A percentile compares a stretch with the other conserved stretches of the same genome.
Conservation (phyloP, 1,139 yeast genomes). For the Suhomyces bolitotheri region DNA sequence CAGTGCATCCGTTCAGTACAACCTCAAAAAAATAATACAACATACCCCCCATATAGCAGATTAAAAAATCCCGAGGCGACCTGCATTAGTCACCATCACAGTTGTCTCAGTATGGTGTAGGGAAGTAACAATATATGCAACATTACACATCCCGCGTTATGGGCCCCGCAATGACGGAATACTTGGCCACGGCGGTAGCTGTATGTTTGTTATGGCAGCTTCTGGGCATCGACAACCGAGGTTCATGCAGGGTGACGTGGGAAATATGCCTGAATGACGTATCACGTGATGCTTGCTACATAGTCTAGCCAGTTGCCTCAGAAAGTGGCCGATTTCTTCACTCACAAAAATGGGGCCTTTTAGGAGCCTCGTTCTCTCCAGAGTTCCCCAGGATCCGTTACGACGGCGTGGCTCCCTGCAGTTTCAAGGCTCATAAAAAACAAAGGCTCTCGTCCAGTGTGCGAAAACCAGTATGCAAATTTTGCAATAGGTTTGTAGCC, state of each 20-base stretch:
- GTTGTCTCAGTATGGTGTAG: background rate
- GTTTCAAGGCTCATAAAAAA: constrained; percentile 5
- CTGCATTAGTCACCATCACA: too few relatives aligned
- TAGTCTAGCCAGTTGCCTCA: too few relatives aligned
- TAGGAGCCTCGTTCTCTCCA: background rate
- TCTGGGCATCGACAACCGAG: too few relatives aligned
- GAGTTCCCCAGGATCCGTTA: constrained; percentile 3
- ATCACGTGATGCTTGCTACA: too few relatives aligned
- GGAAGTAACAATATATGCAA: background rate
- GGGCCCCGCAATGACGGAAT: background rate
- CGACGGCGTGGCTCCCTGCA: constrained; percentile 3
- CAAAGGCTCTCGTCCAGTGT: background rate
- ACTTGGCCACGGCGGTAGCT: background rate
- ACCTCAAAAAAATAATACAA: background rate
- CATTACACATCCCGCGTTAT: background rate
- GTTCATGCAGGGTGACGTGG: too few relatives aligned
- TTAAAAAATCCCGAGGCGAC: too few relatives aligned
- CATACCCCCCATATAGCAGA: too few relatives aligned
- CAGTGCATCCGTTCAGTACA: background rate
- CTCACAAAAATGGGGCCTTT: too few relatives aligned
- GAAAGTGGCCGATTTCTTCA: too few relatives aligned
- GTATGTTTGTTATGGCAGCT: too few relatives aligned
- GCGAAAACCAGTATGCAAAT: background rate
- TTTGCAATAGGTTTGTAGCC: background rate
- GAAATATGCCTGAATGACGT: too few relatives aligned